Conservation (phyloP, 192 early-diverging fungal genomes). For the Coemansia sp. region DNA sequence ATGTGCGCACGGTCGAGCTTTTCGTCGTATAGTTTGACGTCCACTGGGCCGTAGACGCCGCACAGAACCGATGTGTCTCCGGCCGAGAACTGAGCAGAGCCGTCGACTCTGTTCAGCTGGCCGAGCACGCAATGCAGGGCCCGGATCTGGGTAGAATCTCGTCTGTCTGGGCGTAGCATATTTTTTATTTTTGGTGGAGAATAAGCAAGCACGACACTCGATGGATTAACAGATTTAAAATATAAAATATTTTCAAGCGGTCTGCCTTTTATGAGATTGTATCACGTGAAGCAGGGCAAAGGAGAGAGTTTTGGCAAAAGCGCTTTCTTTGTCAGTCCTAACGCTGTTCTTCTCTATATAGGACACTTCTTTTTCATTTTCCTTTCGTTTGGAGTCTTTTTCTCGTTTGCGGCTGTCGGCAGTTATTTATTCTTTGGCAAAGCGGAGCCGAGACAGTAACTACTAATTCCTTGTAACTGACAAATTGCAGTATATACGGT, state of each 20-base stretch:
- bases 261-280: not conserved
- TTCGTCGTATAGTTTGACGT: constrained; percentile 83
- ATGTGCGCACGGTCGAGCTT: constrained; percentile 83
- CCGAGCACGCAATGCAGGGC: constrained; percentile 67
- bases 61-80: constrained; percentile 76
- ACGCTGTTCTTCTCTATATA: not conserved
- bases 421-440: not conserved
- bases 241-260: not conserved
- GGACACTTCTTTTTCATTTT: not conserved
- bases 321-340: not conserved
- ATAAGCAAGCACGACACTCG: not conserved
- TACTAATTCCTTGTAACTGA: too few species aligned
- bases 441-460: not conserved
- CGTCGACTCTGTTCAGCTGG: constrained; percentile 75
- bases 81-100: constrained; percentile 78
- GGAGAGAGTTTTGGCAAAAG: not conserved
- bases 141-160: constrained; percentile 64
- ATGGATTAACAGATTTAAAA: constrained; percentile 3
- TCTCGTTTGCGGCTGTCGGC: not conserved
- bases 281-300: not conserved
- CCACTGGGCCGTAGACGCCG: constrained; percentile 84
- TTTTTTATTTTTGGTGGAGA: not conserved
- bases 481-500: not conserved
- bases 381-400: not conserved
- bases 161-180: constrained; percentile 56